A percentile compares a stretch with the other conserved stretches of the same genome.
Conservation (phyloP, 768 basidiomycete species). For the Paxillus rubicundulus region DNA sequence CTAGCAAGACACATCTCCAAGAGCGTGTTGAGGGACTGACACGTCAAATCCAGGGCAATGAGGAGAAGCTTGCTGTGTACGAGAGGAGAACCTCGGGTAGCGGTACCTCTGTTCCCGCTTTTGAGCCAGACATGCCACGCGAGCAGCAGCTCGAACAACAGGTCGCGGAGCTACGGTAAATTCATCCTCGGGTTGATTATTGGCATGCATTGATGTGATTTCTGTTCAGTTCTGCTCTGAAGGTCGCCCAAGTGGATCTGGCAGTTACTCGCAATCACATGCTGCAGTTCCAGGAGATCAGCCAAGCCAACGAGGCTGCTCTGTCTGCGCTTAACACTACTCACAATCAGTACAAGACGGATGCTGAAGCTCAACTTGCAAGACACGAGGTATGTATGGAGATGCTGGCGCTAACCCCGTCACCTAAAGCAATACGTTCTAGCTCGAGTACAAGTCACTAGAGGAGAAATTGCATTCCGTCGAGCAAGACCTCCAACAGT, state of each 20-base stretch:
- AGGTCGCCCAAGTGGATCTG: conserved; percentile 76
- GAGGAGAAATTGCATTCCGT: conserved; percentile 57
- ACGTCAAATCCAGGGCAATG: conserved; percentile 68
- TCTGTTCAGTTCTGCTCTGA: conserved; percentile 60
- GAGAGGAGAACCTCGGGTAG: conserved; percentile 55
- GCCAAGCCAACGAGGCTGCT: conserved; percentile 77
- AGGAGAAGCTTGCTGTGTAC: conserved; percentile 85
- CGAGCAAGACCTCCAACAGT: conserved; percentile 51
- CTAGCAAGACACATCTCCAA: conserved; percentile 76
- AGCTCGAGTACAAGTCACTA: conserved; percentile 66
- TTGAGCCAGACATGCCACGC: conserved; percentile 49
- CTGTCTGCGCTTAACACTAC: conserved; percentile 66
- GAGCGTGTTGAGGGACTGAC: conserved; percentile 49
- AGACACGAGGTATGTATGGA: conserved; percentile 56
- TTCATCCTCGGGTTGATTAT: background rate
- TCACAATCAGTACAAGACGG: conserved; percentile 76
- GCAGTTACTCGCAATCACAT: conserved; percentile 67
- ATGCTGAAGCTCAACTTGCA: conserved; percentile 66
- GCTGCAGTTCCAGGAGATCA: conserved; percentile 85
- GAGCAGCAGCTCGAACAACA: conserved; percentile 84
- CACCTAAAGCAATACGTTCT: background rate
- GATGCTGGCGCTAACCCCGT: background rate
- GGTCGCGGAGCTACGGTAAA: conserved; percentile 80
- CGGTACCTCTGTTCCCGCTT: conserved; percentile 30
- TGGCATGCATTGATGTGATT: background rate